Percentiles rank a stretch among this genome's conserved stretches.
These are phyloP conservation scores for Candolleomyces efflorescens DNA, from an alignment of 768 basidiomycete genomes.

Conservation along the genomic window DNA sequence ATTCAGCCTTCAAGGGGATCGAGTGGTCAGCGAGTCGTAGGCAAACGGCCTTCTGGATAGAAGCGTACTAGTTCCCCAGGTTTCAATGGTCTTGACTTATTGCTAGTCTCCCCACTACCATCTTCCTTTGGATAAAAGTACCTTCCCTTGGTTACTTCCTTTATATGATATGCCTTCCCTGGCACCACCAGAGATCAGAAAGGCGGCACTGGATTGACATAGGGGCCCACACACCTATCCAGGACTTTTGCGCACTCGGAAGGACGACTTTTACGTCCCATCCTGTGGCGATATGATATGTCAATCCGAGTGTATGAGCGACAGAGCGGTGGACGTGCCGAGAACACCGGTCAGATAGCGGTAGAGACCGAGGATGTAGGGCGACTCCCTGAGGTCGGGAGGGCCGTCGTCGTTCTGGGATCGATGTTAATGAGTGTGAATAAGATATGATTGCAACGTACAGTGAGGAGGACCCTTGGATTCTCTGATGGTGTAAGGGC, in stretches of 20 bases:
- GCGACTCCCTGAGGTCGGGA: slow-evolving; percentile 59
- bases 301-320: slow-evolving; percentile 38
- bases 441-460: slow-evolving; percentile 13
- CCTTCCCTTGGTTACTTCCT: slow-evolving; percentile 60
- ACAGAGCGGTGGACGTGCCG: slow-evolving; percentile 34
- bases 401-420: slow-evolving; percentile 85
- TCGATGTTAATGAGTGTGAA: not conserved
- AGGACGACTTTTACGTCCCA: slow-evolving; percentile 81
- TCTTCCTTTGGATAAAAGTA: slow-evolving; percentile 79
- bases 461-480: slow-evolving; percentile 38
- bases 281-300: slow-evolving; percentile 32
- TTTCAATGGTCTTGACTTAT: slow-evolving; percentile 58
- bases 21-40: not conserved
- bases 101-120: slow-evolving; percentile 64
- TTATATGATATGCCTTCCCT: slow-evolving; percentile 83
- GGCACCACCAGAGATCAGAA: slow-evolving; percentile 2
- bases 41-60: not conserved
- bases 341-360: slow-evolving; percentile 52
- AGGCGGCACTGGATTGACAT: not conserved
- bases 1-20: slow-evolving; percentile 52
- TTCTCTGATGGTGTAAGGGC: slow-evolving; percentile 6
- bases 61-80: slow-evolving; percentile 61
- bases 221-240: slow-evolving; percentile 60
- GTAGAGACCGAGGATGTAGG: slow-evolving; percentile 72
- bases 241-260: slow-evolving; percentile 79